Base-by-base conservation (phyloP, 164 flowering plant species). In the Vitis rupestris region DNA sequence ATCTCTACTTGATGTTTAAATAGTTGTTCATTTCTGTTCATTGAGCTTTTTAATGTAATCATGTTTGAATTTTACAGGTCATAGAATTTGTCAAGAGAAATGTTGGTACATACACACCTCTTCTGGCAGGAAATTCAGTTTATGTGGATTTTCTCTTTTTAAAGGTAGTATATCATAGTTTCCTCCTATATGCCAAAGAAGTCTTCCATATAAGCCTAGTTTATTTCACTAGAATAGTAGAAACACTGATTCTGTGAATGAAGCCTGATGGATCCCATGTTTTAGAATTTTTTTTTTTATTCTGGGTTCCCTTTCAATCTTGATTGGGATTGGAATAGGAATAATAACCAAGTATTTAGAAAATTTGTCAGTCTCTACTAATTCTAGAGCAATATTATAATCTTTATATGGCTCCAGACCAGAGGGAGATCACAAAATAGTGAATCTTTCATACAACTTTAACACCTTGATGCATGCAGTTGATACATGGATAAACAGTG, bases 91-190 rank as follows among this genome's bases (percentile, higher is more conserved):
- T 91, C 11, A 88, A 82, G 71, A 81, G 59, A 69, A 64, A 87
- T 75, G 63, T 85, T 14, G 87, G 89, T 19, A 63, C 79, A 49
- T 65, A 75, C 52, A 73, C 80, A 37, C 84, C 88, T 57, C 88
- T 69, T 66, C 73, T 91, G 52, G 97, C 97, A 10, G 97, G 97
- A 74, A 91, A 91, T 80, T 89, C 94, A 66, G 83, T 91, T 37
- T 91, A 91, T 70, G 80, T 85, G 68, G 97, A 92, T 78, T 73
- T 81, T 64, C 56, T 67, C 27, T 92, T 80, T 70, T 66, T 90
- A 63, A 91, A 91, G 97, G 97, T 88, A 78, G 49, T 31, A 59
- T 3, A 3, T 14, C 12, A 52, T 37, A 37, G 44, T 37, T 37
- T 37, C 7, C 44, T 37, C 44, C 7, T 37, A 37, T 37, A 37